Evolutionary conservation across 495 filamentous ascomycete species (phyloP), one percentile per base, ranked within the genome.

Genomic region (Ramalina intermedia): DNA sequence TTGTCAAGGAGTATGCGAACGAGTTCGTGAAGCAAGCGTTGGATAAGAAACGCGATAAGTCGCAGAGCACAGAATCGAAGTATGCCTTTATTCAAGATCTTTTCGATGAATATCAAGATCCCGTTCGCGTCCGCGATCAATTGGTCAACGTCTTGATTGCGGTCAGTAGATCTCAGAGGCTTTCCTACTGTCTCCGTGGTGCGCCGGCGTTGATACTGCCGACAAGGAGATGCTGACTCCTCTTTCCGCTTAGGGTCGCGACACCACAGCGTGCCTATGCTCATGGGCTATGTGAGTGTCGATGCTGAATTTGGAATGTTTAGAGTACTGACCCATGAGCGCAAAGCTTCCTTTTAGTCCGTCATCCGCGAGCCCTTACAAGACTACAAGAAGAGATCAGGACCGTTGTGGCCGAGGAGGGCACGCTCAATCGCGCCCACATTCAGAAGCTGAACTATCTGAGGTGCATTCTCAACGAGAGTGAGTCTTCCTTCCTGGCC

Each of bases 71-170:
- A 57, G 64, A 45, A 11, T 53, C 56, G 16, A 50, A 54, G 21
- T 66, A 69, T 50, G 48, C 64, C 23, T 76, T 77, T 57, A 58
- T 76, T 18, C 65, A 70, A 49, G 67, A 63, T 43, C 64, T 77
- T 3, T 66, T 62, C 6, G 60, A 63, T 7, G 63, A 62, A 42
- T 67, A 69, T 3, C 61, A 68, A 26, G 68, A 75, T 48, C 58
- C 64, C 7, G 58, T 61, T 29, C 63, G 72, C 1, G 64, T 84
- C 21, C 75, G 79, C 33, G 47, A 54, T 52, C 74, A 80, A 57
- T 63, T 75, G 39, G 61, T 80, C 47, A 70, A 74, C 48, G 63
- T 81, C 20, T 62, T 81, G 23, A 54, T 80, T 12, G 79, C 79
- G 6, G 76, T 78, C 0, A 65, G 27, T 6, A 6, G 4, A 29